phyloP scores from a whole-genome alignment of 176 grass and related monocot species.

The Tuctoria greenei region DNA sequence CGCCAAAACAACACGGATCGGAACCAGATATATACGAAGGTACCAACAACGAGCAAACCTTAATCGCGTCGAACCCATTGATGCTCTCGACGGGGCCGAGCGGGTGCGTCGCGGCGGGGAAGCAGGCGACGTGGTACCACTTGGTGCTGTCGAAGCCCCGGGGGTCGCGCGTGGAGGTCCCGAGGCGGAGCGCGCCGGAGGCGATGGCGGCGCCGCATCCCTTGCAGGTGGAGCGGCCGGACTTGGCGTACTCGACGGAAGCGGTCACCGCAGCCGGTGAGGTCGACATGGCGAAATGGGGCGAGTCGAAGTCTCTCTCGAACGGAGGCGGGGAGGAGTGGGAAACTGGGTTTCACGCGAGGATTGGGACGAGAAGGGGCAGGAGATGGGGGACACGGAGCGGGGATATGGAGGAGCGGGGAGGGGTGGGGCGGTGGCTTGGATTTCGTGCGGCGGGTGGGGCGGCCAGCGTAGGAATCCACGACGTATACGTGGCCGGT shows the following conservation, averaged over 20 bases:
- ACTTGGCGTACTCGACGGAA: slow-evolving; percentile 74
- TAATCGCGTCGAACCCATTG: slow-evolving; percentile 60
- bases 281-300: slow-evolving; percentile 29
- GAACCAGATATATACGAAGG: neutral
- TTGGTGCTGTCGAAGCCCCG: slow-evolving; percentile 58
- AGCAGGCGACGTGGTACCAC: slow-evolving; percentile 81
- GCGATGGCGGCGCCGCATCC: slow-evolving; percentile 51
- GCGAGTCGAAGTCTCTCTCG: neutral
- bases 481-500: neutral
- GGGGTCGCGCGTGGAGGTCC: slow-evolving; percentile 45
- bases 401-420: neutral
- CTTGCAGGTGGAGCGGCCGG: slow-evolving; percentile 73
- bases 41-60: slow-evolving; percentile 42
- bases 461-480: slow-evolving; percentile 19
- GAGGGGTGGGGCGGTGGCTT: slow-evolving; percentile 7
- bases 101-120: slow-evolving; percentile 44
- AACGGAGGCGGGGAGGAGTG: neutral
- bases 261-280: slow-evolving; percentile 27
- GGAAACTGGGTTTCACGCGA: slow-evolving; percentile 18
- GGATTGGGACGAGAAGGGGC: slow-evolving; percentile 19
- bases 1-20: neutral
- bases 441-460: slow-evolving; percentile 33
- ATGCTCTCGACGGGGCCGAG: slow-evolving; percentile 55
- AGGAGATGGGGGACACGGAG: too few species aligned
- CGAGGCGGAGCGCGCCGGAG: slow-evolving; percentile 57